Conservation (phyloP, 2,329 filamentous ascomycete genomes). For the Pestalotiopsis fici region DNA sequence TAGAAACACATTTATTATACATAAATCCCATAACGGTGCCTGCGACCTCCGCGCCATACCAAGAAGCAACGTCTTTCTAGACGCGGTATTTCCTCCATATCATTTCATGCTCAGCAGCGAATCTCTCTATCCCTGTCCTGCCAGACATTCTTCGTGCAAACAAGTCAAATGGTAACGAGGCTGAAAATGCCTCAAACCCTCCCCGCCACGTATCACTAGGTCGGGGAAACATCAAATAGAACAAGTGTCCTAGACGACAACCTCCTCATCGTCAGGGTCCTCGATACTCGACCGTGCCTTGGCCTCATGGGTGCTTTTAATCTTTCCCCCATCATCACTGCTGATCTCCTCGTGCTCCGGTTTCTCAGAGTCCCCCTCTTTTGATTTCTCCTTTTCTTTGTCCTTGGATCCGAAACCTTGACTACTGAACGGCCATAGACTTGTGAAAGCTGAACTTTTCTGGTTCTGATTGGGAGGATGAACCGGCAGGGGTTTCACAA, state of each 20-base stretch:
- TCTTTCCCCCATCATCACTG: slow-evolving; percentile 42
- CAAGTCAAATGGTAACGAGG: neutral
- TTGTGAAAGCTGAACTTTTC: slow-evolving; percentile 44
- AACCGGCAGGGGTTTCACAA: slow-evolving; percentile 56
- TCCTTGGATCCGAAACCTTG: slow-evolving; percentile 34
- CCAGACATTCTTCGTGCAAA: neutral
- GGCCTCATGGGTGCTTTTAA: slow-evolving; percentile 51
- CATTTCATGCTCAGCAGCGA: neutral
- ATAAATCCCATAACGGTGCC: slow-evolving; percentile 7
- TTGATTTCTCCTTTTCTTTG: slow-evolving; percentile 29
- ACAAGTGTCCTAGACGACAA: slow-evolving; percentile 31
- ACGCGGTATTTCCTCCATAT: neutral
- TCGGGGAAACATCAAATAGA: neutral
- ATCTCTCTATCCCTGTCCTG: neutral
- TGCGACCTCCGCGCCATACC: neutral
- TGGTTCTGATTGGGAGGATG: slow-evolving; percentile 45
- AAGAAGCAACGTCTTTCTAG: neutral
- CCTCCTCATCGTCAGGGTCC: slow-evolving; percentile 52
- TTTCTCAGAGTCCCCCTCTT: slow-evolving; percentile 23
- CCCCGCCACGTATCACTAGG: neutral
- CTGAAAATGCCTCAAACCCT: neutral
- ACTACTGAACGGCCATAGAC: slow-evolving; percentile 60
- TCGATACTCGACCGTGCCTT: slow-evolving; percentile 59
- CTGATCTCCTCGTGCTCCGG: slow-evolving; percentile 31
- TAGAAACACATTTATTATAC: slow-evolving; percentile 24